phyloP scores from a whole-genome alignment of 2,329 filamentous ascomycete genomes.

The Apiospora kogelbergensis region DNA sequence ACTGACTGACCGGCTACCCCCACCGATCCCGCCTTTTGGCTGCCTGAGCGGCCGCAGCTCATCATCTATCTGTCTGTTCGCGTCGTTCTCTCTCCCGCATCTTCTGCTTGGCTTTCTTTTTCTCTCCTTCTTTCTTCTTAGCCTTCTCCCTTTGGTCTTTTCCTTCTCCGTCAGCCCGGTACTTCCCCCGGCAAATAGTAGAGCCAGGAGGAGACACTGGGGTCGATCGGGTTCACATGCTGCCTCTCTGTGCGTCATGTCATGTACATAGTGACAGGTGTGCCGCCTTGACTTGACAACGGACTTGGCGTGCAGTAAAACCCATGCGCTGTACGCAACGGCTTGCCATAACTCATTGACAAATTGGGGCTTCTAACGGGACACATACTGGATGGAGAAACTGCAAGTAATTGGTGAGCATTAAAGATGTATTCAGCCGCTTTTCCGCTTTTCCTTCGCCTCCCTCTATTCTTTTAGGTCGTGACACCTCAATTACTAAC shows the following conservation, averaged over 20 bases:
- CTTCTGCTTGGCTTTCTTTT: neutral
- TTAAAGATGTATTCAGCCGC: neutral
- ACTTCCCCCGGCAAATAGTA: neutral
- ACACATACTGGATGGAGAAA: neutral
- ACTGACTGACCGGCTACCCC: neutral
- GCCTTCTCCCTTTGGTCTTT: neutral
- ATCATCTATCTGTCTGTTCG: too few species aligned
- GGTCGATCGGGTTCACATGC: neutral
- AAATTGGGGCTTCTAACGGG: neutral
- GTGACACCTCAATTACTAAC: neutral
- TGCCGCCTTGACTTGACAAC: neutral
- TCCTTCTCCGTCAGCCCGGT: neutral
- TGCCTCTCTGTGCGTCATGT: neutral
- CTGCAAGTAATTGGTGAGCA: neutral
- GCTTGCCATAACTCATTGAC: too few species aligned
- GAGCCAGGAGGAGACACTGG: neutral
- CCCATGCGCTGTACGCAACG: neutral
- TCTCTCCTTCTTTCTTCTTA: too few species aligned
- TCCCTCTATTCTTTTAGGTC: neutral
- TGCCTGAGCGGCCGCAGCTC: too few species aligned
- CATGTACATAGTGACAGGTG: neutral
- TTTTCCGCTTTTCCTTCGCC: neutral
- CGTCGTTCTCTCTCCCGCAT: too few species aligned
- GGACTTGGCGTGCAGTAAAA: neutral
- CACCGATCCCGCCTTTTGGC: neutral